These are phyloP conservation scores for Otatea glauca DNA, from an alignment of 176 grass and related monocot species.

Conservation along the genomic window DNA sequence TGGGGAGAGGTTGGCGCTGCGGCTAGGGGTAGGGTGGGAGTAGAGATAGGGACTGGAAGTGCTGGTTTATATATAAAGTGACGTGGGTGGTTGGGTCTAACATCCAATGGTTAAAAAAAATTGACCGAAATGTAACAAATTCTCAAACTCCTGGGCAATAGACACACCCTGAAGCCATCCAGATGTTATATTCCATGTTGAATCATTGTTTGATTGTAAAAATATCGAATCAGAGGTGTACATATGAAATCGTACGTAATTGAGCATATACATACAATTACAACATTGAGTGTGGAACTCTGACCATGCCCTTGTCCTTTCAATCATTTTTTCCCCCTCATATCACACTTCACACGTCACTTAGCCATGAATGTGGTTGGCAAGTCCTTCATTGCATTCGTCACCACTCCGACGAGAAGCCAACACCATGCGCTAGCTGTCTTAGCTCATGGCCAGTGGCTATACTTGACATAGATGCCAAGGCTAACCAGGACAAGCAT, in stretches of 20 bases:
- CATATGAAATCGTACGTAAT: not conserved
- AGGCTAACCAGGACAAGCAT: constrained; percentile 43
- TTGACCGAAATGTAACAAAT: too few species aligned
- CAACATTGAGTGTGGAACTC: not conserved
- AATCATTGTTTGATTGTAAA: not conserved
- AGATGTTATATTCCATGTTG: not conserved
- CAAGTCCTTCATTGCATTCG: not conserved
- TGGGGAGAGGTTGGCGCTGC: too few species aligned
- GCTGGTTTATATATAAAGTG: too few species aligned
- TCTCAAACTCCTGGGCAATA: too few species aligned
- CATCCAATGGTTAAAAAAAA: too few species aligned
- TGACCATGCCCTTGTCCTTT: not conserved
- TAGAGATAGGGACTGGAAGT: too few species aligned
- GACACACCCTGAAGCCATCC: not conserved
- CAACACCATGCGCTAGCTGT: not conserved
- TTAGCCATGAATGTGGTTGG: not conserved
- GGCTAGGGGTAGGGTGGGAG: too few species aligned
- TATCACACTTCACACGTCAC: not conserved
- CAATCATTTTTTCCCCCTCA: not conserved
- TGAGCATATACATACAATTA: not conserved
- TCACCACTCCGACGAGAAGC: not conserved
- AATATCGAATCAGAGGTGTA: not conserved
- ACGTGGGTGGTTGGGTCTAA: too few species aligned
- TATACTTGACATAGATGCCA: constrained; percentile 49
- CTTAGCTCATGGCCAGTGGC: constrained; percentile 31